Percentiles rank a stretch among this genome's conserved stretches.
Conservation (phyloP, 768 basidiomycete species). For the Amanita pallidorosea region DNA sequence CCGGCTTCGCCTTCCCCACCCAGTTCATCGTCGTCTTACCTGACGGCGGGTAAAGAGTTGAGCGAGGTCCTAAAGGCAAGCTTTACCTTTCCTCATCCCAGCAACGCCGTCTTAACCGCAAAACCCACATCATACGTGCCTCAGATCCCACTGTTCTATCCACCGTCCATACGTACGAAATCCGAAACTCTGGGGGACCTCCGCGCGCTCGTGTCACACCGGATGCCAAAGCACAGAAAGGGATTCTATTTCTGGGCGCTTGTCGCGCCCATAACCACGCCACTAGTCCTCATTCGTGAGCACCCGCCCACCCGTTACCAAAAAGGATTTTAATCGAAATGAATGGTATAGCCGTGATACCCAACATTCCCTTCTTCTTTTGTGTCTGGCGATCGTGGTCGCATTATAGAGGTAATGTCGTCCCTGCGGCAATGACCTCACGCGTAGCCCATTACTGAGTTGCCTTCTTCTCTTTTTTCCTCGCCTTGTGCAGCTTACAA, state of each 20-base stretch:
- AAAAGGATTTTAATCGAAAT: neutral
- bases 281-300: constrained; percentile 70
- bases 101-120: neutral
- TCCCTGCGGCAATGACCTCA: neutral
- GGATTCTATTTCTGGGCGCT: constrained; percentile 60
- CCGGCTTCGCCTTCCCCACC: constrained; percentile 5
- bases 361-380: constrained; percentile 81
- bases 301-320: constrained; percentile 4
- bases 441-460: neutral
- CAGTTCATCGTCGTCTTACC: neutral
- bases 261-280: constrained; percentile 62
- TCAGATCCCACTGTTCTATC: constrained; percentile 61
- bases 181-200: constrained; percentile 34
- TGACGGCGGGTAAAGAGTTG: neutral
- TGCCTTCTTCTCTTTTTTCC: neutral
- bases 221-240: constrained; percentile 53
- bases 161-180: constrained; percentile 29
- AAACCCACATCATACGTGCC: neutral
- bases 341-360: constrained; percentile 49
- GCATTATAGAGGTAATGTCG: constrained; percentile 56
- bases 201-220: constrained; percentile 34
- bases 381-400: constrained; percentile 81
- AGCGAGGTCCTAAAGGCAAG: neutral
- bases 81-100: neutral
- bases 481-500: constrained; percentile 40